Evolutionary conservation across 306 rosid genomes (phyloP).

Genomic region (Quercus aquifolioides): DNA sequence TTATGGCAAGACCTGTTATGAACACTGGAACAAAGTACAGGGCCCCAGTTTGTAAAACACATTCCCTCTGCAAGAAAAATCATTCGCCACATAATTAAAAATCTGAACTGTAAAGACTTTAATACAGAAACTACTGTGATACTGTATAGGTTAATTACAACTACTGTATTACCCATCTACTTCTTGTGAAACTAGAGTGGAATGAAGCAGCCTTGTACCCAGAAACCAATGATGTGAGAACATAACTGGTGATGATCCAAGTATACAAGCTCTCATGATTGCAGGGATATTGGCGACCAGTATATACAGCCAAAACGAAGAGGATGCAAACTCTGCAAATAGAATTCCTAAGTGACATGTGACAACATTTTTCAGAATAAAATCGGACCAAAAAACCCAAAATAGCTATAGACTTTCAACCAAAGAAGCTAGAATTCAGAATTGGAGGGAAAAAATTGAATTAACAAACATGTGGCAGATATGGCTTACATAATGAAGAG

Average conservation of each 20-base stretch:
- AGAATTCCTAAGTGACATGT: no score
- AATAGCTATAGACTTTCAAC: no score
- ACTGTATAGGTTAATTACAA: neutral
- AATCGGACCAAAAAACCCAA: neutral
- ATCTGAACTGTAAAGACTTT: neutral
- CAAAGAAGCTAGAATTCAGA: no score
- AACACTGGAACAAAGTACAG: constrained; percentile 15
- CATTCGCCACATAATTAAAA: neutral
- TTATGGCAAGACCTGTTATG: neutral
- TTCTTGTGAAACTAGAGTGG: neutral
- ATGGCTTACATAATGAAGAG: no score
- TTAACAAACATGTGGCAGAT: no score
- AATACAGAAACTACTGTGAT: neutral
- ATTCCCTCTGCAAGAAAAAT: constrained; percentile 17
- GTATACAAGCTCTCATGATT: neutral
- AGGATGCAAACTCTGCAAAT: no score
- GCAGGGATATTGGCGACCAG: no score
- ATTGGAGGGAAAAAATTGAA: no score
- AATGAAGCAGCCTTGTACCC: constrained; percentile 16
- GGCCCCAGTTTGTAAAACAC: constrained; percentile 19
- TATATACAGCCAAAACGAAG: no score
- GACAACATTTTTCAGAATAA: no score
- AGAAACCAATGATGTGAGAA: neutral
- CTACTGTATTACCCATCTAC: constrained; percentile 7
- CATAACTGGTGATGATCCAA: neutral